Evolutionary conservation across 2,329 filamentous ascomycete species (phyloP), one percentile per base, ranked within the genome.

Genomic region (Colletotrichum sp.): DNA sequence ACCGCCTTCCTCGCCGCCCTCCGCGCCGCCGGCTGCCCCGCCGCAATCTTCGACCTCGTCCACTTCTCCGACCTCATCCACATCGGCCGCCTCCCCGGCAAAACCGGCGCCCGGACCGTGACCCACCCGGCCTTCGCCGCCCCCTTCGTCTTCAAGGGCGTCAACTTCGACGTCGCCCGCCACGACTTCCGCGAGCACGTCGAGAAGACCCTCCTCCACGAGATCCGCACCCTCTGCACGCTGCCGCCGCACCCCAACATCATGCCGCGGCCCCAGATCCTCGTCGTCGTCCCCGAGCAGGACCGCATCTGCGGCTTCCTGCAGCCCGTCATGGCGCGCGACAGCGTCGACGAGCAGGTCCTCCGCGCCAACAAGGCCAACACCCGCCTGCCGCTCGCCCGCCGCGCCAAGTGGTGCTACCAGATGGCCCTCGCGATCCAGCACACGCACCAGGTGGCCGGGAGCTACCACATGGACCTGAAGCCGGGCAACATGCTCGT

Each of bases 381-480:
- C 15, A 52, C 8, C 6, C 76, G 65, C 16, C 72, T 81, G 7
- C 64, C 77, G 7, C 69, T 79, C 2, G 27, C 2, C 1, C 67
- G 70, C 8, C 80, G 80, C 66, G 78, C 77, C 8, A 69, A 68
- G 19, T 81, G 79, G 80, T 80, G 80, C 74, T 44, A 68, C 32
- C 72, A 80, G 48, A 81, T 81, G 80, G 71, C 79, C 3, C 32
- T 68, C 13, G 79, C 79, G 12, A 60, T 81, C 12, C 70, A 68
- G 6, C 77, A 81, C 36, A 80, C 79, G 3, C 79, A 81, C 30
- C 68, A 34, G 12, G 71, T 74, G 8, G 78, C 77, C 16, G 52
- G 77, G 5, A 82, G 77, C 2, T 83, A 77, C 61, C 81, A 82
- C 70, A 82, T 81, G 79, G 81, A 83, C 64, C 78, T 83, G 64